These are phyloP conservation scores for Globisporangium abappressorium DNA, from an alignment of 352 stramenopile genomes.

Conservation along the genomic window DNA sequence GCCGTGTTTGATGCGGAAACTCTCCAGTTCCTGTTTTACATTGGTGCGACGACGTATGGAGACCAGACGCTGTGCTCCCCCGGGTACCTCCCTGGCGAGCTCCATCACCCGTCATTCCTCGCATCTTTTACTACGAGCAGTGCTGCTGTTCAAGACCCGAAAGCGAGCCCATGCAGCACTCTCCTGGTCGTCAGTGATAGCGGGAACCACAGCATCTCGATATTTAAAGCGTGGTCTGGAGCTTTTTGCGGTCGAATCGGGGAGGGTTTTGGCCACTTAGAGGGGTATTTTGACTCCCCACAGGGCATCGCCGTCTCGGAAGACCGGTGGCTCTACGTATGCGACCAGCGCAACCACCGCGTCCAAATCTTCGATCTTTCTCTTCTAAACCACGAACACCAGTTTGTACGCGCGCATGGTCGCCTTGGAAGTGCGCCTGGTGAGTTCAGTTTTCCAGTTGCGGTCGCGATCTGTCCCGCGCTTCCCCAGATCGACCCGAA, in stretches of 20 bases:
- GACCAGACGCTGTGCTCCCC: conserved; percentile 40
- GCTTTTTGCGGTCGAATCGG: conserved; percentile 43
- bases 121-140: conserved; percentile 12
- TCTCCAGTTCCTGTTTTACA: conserved; percentile 29
- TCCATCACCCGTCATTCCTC: conserved; percentile 49
- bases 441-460: conserved; percentile 49
- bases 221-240: conserved; percentile 43
- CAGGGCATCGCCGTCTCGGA: conserved; percentile 48
- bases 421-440: conserved; percentile 26
- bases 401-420: conserved; percentile 33
- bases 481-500: conserved; percentile 25
- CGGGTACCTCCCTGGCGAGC: conserved; percentile 46
- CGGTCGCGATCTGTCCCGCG: conserved; percentile 36
- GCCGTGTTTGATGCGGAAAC: conserved; percentile 30
- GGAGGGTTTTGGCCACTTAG: conserved; percentile 46
- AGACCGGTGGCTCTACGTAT: conserved; percentile 44
- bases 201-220: conserved; percentile 55
- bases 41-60: conserved; percentile 60
- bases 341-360: conserved; percentile 69
- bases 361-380: conserved; percentile 56
- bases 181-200: conserved; percentile 51
- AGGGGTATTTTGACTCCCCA: conserved; percentile 51
- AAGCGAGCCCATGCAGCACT: background rate
- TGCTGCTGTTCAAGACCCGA: background rate
- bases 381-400: background rate